Base-by-base conservation (phyloP, 345 rosid genomes). In the Salix arbutifolia region DNA sequence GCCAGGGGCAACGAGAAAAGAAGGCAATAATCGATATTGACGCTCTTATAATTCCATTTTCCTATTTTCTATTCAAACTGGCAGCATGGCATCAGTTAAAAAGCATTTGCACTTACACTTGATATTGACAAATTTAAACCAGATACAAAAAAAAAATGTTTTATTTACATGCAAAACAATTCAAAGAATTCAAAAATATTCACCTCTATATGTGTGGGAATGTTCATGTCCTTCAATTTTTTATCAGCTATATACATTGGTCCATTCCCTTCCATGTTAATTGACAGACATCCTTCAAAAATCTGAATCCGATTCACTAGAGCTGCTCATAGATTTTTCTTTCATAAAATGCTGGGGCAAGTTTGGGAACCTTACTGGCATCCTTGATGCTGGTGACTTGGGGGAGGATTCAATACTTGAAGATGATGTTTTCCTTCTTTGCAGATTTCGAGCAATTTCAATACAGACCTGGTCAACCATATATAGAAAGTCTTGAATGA, bases 391-490 rank as follows among this genome's bases (percentile, higher is more conserved):
- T 1, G 76, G 76, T 19, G 84, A 83, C 69, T 66, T 82, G 2
- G 89, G 84, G 0, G 85, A 69, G 19, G 88, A 72, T 68, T 78
- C 85, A 1, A 53, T 50, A 67, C 69, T 74, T 3, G 85, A 30
- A 37, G 81, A 70, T 21, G 78, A 44, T 21, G 83, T 56, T 78
- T 75, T 90, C 83, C 86, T 88, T 79, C 72, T 88, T 75, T 88
- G 98, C 81, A 88, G 62, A 67, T 87, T 89, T 83, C 94, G 80
- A 67, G 86, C 81, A 66, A 92, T 87, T 35, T 90, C 92, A 9
- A 90, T 70, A 60, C 94, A 92, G 12, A 78, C 95, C 58, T 85
- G 83, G 84, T 94, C 98, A 72, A 92, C 98, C 97, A 88, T 90
- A 9, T 70, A 75, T 9, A 94, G 89, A 72, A 94, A 94, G 69